Base-by-base conservation (phyloP, 306 rosid genomes). In the Cicer cuneatum region DNA sequence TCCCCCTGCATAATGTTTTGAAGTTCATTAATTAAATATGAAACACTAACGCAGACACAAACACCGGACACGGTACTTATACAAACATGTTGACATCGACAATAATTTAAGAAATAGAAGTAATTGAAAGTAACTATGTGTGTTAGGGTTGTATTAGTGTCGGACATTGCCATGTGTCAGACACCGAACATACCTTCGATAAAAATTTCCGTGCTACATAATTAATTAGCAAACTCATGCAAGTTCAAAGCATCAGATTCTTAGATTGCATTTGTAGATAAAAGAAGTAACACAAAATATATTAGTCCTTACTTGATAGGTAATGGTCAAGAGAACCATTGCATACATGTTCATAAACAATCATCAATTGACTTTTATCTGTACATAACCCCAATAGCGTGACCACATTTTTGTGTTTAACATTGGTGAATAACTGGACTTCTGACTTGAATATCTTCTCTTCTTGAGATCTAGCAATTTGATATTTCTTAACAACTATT, bases 311-410 rank as follows among this genome's bases (percentile, higher is more conserved):
- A 92, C 94, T 78, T 79, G 91, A 86, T 72, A 93, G 72, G 72
- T 89, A 85, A 35, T 82, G 79, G 51, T 93, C 95, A 72, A 93
- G 85, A 47, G 93, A 90, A 24, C 96, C 85, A 74, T 89, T 69
- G 94, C 96, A 93, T 60, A 85, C 88, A 64, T 83, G 84, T 65
- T 92, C 98, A 46, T 90, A 90, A 14, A 89, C 90, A 66, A 89
- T 80, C 71, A 90, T 83, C 73, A 86, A 45, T 12, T 80, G 82
- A 43, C 66, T 78, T 80, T 85, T 83, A 40, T 87, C 81, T 8
- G 80, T 72, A 19, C 91, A 90, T 49, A 83, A 84, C 3, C 98
- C 98, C 77, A 90, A 84, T 67, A 93, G 79, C 92, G 83, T 83
- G 58, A 77, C 88, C 83, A 92, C 83, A 85, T 92, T 90, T 76